A percentile compares a stretch with the other conserved stretches of the same genome.
Conservation (phyloP, 1,284 basidiomycete genomes). For the Malassezia caprae region DNA sequence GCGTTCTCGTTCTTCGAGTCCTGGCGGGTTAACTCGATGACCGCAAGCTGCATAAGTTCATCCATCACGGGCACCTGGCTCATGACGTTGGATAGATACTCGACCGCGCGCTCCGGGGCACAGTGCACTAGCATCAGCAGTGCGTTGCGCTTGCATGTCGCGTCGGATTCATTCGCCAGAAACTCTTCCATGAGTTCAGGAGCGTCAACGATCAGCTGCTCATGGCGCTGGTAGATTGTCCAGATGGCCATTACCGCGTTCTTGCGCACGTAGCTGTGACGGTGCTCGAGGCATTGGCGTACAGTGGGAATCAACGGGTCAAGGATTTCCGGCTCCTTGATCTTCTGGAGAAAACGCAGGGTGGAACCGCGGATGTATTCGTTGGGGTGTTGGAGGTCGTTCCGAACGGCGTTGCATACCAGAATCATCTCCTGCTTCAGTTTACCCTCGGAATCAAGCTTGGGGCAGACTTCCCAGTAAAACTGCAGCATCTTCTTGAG, state of each 20-base stretch:
- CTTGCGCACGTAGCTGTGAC: conserved; percentile 96
- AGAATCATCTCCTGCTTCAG: conserved; percentile 99
- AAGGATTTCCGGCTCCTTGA: conserved; percentile 83
- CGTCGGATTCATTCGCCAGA: conserved; percentile 77
- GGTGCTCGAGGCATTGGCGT: conserved; percentile 87
- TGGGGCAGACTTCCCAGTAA: conserved; percentile 99
- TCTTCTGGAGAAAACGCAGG: conserved; percentile 89
- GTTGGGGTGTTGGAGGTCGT: conserved; percentile 98
- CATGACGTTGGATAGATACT: conserved; percentile 75
- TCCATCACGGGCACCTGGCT: conserved; percentile 77
- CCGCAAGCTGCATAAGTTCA: conserved; percentile 87
- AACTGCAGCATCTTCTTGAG: conserved; percentile 95
- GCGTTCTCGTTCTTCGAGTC: conserved; percentile 71
- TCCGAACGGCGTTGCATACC: conserved; percentile 93
- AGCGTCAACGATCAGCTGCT: conserved; percentile 89
- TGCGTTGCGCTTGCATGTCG: conserved; percentile 93
- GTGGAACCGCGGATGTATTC: conserved; percentile 98
- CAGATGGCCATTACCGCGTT: conserved; percentile 95
- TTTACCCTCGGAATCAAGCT: conserved; percentile 92
- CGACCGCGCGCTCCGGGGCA: conserved; percentile 78
- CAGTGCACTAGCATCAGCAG: conserved; percentile 87
- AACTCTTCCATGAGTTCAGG: conserved; percentile 94
- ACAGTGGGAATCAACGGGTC: conserved; percentile 92
- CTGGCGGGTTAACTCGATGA: conserved; percentile 85
- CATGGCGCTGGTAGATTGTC: conserved; percentile 71